These are phyloP conservation scores for Pinus tabuliformis DNA, from an alignment of 75 land plant species.

Conservation along the genomic window DNA sequence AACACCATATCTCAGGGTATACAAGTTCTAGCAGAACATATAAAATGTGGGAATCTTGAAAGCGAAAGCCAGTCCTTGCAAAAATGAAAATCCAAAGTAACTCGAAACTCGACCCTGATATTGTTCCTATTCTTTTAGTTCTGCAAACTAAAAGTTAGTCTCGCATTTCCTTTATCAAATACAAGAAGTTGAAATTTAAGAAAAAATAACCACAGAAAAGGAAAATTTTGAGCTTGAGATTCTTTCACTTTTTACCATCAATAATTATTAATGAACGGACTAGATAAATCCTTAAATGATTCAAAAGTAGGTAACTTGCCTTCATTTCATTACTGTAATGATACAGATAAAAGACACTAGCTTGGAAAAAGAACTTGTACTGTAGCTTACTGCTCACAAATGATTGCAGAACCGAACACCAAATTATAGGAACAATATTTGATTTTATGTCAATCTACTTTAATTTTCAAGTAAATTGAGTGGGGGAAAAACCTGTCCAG, in stretches of 20 bases:
- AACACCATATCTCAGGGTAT: neutral
- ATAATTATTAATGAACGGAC: neutral
- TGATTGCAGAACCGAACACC: neutral
- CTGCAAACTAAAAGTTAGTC: no score
- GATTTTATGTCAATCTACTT: neutral
- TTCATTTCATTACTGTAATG: no score
- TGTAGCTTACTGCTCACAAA: neutral
- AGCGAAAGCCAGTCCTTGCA: no score
- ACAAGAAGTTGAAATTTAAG: no score
- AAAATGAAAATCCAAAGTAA: no score
- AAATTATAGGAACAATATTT: neutral
- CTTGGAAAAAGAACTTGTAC: neutral
- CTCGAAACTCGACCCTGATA: no score
- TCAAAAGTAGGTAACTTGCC: neutral
- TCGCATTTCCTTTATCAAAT: no score
- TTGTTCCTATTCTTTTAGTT: no score
- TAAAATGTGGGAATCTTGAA: neutral
- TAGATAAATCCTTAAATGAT: neutral
- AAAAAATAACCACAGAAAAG: no score
- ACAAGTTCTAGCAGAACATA: neutral
- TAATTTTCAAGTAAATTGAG: neutral
- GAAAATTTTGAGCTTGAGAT: no score
- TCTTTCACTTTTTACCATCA: no score
- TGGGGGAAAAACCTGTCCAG: constrained; percentile 37
- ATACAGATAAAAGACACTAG: neutral